Conservation (phyloP, 116 monocot genomes). For the Zostera marina region DNA sequence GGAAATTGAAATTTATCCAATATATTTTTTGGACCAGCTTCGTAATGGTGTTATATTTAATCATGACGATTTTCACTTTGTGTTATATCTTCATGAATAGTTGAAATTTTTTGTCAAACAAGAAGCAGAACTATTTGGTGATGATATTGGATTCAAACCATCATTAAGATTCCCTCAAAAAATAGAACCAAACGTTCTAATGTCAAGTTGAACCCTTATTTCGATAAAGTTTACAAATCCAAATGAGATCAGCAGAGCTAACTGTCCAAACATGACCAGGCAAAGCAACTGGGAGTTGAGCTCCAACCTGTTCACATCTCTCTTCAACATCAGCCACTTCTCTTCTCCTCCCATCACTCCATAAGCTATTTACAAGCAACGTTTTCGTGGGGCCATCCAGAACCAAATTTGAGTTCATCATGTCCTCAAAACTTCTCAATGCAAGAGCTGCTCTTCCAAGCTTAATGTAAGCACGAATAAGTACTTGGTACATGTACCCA, state of each 20-base stretch:
- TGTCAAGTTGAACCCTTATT: no score
- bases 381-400: slow-evolving; percentile 31
- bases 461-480: slow-evolving; percentile 54
- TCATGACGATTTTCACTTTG: no score
- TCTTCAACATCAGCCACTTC: slow-evolving; percentile 74
- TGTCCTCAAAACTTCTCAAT: slow-evolving; percentile 67
- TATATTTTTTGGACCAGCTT: no score
- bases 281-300: slow-evolving; percentile 30
- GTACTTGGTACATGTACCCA: slow-evolving; percentile 37
- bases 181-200: no score
- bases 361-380: slow-evolving; percentile 75
- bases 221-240: slow-evolving; percentile 42
- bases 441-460: slow-evolving; percentile 50
- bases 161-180: no score
- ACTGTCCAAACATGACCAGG: slow-evolving; percentile 79
- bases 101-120: no score
- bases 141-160: no score
- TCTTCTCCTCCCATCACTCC: slow-evolving; percentile 73
- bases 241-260: slow-evolving; percentile 39
- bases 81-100: no score
- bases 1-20: no score
- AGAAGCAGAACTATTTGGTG: no score
- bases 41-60: no score
- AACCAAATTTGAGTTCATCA: slow-evolving; percentile 28
- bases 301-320: slow-evolving; percentile 28